Base-by-base conservation (phyloP, 192 early-diverging fungal genomes). In the Chytriomyces sp. region DNA sequence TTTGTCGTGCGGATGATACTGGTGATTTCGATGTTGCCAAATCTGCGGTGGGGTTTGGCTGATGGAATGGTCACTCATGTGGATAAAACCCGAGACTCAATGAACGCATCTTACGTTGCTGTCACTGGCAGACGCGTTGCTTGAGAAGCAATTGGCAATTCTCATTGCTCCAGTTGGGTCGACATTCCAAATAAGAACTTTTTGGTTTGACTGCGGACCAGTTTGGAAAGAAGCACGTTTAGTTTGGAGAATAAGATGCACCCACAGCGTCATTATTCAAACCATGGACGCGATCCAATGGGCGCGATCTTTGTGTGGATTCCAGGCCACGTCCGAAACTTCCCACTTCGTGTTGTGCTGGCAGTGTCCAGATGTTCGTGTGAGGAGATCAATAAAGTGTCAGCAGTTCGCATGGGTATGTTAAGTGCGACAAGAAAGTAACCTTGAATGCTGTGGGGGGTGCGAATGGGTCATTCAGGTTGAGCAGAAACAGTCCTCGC, bases 141-240 rank as follows among this genome's bases (percentile, higher is more conserved):
- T 44, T 7, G 76, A 11, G 62, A 71, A 45, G 24, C 43, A 8
- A 10, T 48, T 60, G 10, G 75, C 2, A 23, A 60, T 8, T 7
- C 18, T 10, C 76, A 77, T 48, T 7, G 67, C 28, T 11, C 61
- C 76, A 26, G 67, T 13, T 20, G 64, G 57, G 20, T 66, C 61
- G 5, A 77, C 44, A 35, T 77, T 77, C 76, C 76, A 77, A 10
- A 77, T 45, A n/a, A 77, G 60, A 11, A 77, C 76, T 67, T 77
- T 77, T 71, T 77, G 76, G 63, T 77, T 77, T 50, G 8, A 43
- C 9, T 46, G 9, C 23, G 50, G 23, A 43, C 10, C 18, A 35
- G 13, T 77, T 20, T 2, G 5, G 50, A 75, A 49, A 8, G 20
- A 28, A 67, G 4, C 9, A 16, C 45, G 3, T 20, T 23, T 45